Evolutionary conservation across 1,284 basidiomycete species (phyloP), one percentile per base, ranked within the genome.

Genomic region (Ceratobasidium sp.): DNA sequence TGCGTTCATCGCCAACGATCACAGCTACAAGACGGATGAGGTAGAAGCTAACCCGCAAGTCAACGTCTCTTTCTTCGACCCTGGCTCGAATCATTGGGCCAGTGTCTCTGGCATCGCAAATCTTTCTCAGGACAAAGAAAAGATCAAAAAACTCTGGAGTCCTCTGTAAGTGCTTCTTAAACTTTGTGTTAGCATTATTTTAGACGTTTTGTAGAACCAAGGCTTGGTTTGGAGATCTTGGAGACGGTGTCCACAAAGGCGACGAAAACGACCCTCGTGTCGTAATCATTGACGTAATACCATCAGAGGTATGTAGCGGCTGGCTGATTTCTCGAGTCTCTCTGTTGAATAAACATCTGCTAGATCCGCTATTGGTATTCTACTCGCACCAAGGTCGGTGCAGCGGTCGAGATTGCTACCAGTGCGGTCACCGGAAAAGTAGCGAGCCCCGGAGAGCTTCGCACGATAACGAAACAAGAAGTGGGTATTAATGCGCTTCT

Each of bases 201-300:
- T 28, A 20, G 26, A 56, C 26, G 10, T 5, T 7, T 2, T 26
- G 2, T 66, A 92, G 91, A 3, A 86, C 89, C 56, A 85, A 90
- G 13, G 93, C 92, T 0, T 97, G 94, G 89, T 97, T 97, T 81
- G 94, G 93, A 26, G 92, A 97, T 82, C 86, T 96, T 78, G 91
- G 91, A 63, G 96, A 97, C 80, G 94, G 93, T n/a, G 85, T 92
- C 20, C 94, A 96, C 83, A 94, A 91, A 78, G 96, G 96, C 42
- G 89, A 93, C 81, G 88, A 88, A 74, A 86, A 89, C 76, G 96
- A 98, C 80, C 94, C 95, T 0, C 89, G 96, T 35, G 89, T 98
- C 3, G 88, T 90, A 1, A 82, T 95, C 51, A 92, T 98, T 80
- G 90, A 96, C 82, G 90, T 98, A 58, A 83, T 92, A 67, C 94